Conservation (phyloP, 495 filamentous ascomycete genomes). For the Talaromyces liani region DNA sequence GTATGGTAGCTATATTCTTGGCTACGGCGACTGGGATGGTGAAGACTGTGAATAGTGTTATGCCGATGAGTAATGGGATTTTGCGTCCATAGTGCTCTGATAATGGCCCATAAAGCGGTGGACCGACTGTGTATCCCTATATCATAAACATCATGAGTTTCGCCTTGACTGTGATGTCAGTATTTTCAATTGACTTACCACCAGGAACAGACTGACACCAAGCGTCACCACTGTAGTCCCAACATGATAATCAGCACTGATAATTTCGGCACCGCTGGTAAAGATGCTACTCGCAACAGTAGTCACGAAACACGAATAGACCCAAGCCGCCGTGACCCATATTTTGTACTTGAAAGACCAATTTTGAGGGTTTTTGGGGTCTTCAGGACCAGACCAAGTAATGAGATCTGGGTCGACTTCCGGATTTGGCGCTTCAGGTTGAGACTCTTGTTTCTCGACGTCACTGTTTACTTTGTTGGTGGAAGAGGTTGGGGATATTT, state of each 20-base stretch:
- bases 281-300: neutral
- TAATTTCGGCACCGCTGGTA: neutral
- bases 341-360: neutral
- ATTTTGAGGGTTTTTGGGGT: constrained; percentile 9
- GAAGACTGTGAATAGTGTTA: constrained; percentile 44
- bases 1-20: constrained; percentile 42
- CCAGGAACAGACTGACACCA: neutral
- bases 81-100: constrained; percentile 71
- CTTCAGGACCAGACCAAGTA: constrained; percentile 7
- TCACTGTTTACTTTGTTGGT: neutral
- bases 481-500: neutral
- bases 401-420: neutral
- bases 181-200: neutral
- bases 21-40: constrained; percentile 49
- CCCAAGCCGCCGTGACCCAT: neutral
- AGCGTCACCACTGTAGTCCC: neutral
- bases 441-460: neutral
- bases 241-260: neutral
- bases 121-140: constrained; percentile 35
- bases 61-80: constrained; percentile 42
- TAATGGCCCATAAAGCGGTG: constrained; percentile 51
- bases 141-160: neutral
- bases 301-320: constrained; percentile 2
- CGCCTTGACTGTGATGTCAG: neutral
- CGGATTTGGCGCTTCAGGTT: neutral